A percentile compares a stretch with the other conserved stretches of the same genome.
Evolutionary conservation across 805 yeast species (phyloP).

Genomic region (Blastobotrys terrestris): DNA sequence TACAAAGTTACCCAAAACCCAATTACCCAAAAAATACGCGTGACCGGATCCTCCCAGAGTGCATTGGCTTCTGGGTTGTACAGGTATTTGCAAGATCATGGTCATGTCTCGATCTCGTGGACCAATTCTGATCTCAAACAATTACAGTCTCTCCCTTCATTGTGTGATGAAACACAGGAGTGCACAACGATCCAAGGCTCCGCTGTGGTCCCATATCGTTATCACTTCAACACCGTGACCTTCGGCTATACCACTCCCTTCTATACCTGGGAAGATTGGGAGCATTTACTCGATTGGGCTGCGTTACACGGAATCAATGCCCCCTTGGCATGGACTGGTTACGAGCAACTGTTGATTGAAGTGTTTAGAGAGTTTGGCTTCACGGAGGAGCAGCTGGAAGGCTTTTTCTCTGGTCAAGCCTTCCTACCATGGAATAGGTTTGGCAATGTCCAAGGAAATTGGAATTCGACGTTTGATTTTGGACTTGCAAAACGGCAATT

Average conservation of each 20-base stretch:
- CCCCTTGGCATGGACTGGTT: conserved; percentile 15
- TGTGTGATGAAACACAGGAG: neutral
- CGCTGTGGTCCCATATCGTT: conserved; percentile 11
- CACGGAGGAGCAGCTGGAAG: conserved; percentile 7
- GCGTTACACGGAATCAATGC: conserved; percentile 13
- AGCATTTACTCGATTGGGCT: conserved; percentile 13
- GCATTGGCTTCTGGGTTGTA: conserved; percentile 12
- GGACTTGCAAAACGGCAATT: conserved; percentile 4
- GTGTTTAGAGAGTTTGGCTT: conserved; percentile 7
- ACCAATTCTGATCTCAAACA: conserved; percentile 6
- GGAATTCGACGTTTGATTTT: conserved; percentile 11
- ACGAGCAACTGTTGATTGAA: conserved; percentile 14
- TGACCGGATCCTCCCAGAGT: conserved; percentile 7
- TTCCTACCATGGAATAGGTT: conserved; percentile 15
- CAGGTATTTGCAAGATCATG: conserved; percentile 9
- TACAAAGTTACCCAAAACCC: conserved; percentile 10
- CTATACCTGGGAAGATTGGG: conserved; percentile 14
- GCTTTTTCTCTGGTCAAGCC: conserved; percentile 12
- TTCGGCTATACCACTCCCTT: conserved; percentile 14
- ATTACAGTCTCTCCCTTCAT: conserved; percentile 6
- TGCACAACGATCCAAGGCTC: conserved; percentile 8
- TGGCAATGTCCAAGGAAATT: conserved; percentile 15
- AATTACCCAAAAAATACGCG: conserved; percentile 2
- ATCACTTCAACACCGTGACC: conserved; percentile 15
- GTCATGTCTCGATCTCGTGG: conserved; percentile 13